phyloP scores from a whole-genome alignment of 75 land plant species.

The Pinus taeda region DNA sequence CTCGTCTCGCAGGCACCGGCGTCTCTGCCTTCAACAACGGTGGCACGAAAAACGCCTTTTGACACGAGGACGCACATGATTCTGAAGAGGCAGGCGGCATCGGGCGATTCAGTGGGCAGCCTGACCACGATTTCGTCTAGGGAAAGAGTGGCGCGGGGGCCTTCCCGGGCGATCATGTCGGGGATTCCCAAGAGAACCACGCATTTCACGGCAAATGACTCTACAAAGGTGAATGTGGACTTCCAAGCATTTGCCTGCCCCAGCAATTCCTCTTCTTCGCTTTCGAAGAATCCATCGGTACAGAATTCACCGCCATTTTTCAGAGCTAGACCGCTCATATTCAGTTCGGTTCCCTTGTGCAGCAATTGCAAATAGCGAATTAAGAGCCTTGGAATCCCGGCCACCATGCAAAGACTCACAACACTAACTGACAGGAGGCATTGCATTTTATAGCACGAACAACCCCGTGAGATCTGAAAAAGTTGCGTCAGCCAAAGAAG shows the following conservation, averaged over 20 bases:
- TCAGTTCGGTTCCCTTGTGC: too few species aligned
- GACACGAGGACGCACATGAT: constrained; percentile 47
- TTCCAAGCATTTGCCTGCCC: constrained; percentile 21
- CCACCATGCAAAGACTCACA: too few species aligned
- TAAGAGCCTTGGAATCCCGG: too few species aligned
- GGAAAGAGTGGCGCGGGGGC: constrained; percentile 21
- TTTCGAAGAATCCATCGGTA: background rate
- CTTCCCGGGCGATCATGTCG: constrained; percentile 29
- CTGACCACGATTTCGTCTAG: constrained; percentile 12
- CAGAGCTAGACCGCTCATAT: too few species aligned
- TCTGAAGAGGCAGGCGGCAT: constrained; percentile 33
- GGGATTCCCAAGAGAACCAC: constrained; percentile 41
- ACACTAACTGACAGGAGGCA: too few species aligned
- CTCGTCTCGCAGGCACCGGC: background rate
- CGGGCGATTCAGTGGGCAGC: constrained; percentile 6
- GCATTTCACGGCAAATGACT: constrained; percentile 25
- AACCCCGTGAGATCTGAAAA: too few species aligned
- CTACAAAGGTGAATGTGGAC: constrained; percentile 21
- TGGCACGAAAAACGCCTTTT: constrained; percentile 18
- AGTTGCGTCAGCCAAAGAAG: too few species aligned
- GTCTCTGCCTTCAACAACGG: background rate
- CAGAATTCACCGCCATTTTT: too few species aligned
- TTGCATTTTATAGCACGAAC: too few species aligned
- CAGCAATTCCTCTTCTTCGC: constrained; percentile 7
- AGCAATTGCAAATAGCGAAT: too few species aligned